Evolutionary conservation across 2,329 filamentous ascomycete genomes (phyloP).

Genomic region (Ophiostoma perfectum): DNA sequence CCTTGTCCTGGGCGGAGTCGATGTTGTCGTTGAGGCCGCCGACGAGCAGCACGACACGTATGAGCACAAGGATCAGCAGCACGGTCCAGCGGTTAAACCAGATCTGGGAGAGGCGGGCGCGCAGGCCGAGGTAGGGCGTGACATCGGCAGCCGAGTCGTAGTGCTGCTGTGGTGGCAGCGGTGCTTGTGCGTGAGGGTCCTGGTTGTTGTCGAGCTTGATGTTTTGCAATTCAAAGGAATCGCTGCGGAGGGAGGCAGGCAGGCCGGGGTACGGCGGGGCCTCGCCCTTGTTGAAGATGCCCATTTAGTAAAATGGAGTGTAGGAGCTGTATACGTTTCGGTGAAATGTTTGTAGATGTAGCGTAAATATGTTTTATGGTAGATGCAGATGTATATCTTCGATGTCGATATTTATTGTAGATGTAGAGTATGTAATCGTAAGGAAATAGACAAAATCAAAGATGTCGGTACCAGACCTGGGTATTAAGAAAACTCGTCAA

Average conservation of each 20-base stretch:
- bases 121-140: constrained; percentile 88
- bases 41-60: constrained; percentile 72
- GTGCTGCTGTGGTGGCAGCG: neutral
- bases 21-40: constrained; percentile 68
- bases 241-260: constrained; percentile 32
- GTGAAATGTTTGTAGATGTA: neutral
- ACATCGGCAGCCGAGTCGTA: constrained; percentile 59
- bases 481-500: constrained; percentile 8
- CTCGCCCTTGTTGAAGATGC: constrained; percentile 28
- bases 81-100: constrained; percentile 99
- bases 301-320: constrained; percentile 23
- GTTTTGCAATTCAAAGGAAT: constrained; percentile 34
- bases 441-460: neutral
- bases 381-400: neutral
- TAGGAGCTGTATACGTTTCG: too few relatives aligned
- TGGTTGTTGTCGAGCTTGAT: constrained; percentile 33
- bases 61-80: constrained; percentile 77
- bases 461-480: constrained; percentile 1
- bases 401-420: too few relatives aligned
- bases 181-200: neutral
- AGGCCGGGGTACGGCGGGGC: constrained; percentile 30
- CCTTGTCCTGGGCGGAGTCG: constrained; percentile 69
- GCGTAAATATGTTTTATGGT: neutral
- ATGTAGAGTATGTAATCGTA: neutral
- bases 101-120: constrained; percentile 84